Evolutionary conservation across 2,329 filamentous ascomycete genomes (phyloP).

Genomic region (Aspergillus carbonarius): DNA sequence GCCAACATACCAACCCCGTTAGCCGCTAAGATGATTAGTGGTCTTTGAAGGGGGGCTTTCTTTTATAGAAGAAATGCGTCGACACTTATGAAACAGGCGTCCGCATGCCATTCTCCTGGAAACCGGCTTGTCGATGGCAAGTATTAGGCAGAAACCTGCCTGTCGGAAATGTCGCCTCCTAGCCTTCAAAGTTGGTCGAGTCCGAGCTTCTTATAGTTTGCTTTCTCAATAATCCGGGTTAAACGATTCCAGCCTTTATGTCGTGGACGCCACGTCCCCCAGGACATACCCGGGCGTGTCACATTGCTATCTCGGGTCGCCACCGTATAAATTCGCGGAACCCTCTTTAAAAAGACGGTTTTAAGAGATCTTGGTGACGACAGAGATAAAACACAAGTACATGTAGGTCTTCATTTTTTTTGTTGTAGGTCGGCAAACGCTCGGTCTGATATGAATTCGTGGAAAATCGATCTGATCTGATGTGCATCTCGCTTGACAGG

Average conservation of each 20-base stretch:
- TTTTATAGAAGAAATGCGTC: not conserved
- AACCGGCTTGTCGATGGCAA: not conserved
- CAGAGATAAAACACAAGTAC: not conserved
- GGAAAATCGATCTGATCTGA: too few relatives aligned
- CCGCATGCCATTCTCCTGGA: not conserved
- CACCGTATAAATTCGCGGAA: not conserved
- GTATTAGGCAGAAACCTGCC: not conserved
- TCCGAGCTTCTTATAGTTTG: not conserved
- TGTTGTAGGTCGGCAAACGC: too few relatives aligned
- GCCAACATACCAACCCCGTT: not conserved
- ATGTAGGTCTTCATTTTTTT: not conserved
- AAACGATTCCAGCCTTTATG: not conserved
- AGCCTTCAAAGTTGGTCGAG: not conserved
- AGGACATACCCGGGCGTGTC: not conserved
- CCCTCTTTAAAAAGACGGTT: not conserved
- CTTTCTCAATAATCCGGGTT: not conserved
- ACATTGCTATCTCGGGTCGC: not conserved
- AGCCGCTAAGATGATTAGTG: not conserved
- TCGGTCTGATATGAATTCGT: too few relatives aligned
- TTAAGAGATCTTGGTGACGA: not conserved
- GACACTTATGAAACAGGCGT: not conserved
- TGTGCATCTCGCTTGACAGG: too few relatives aligned
- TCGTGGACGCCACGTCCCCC: not conserved
- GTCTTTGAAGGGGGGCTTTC: not conserved
- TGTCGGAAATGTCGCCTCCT: not conserved